Percentiles rank a stretch among this genome's conserved stretches.
These are phyloP conservation scores for Annulohypoxylon stygium DNA, from an alignment of 495 filamentous ascomycete genomes.

Conservation along the genomic window DNA sequence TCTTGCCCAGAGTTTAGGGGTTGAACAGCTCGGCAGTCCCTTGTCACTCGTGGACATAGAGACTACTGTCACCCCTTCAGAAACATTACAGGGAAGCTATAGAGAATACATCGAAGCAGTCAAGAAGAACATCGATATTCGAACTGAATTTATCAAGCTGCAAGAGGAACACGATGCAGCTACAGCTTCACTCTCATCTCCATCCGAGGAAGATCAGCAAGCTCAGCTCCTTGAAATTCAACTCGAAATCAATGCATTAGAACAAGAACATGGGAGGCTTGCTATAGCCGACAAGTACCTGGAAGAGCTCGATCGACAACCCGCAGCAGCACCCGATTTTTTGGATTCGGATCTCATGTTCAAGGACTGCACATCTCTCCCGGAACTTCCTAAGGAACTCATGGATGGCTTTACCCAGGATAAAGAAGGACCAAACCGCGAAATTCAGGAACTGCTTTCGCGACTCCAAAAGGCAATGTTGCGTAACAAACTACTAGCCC, in stretches of 20 bases:
- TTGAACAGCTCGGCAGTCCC: slow-evolving; percentile 49
- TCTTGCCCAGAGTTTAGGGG: slow-evolving; percentile 48
- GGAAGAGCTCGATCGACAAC: slow-evolving; percentile 65
- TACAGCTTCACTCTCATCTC: slow-evolving; percentile 22
- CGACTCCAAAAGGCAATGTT: slow-evolving; percentile 75
- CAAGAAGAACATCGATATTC: slow-evolving; percentile 68
- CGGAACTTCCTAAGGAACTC: slow-evolving; percentile 63
- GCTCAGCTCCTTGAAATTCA: slow-evolving; percentile 62
- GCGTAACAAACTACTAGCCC: slow-evolving; percentile 70
- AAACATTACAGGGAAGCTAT: slow-evolving; percentile 52
- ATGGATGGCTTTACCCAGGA: slow-evolving; percentile 57
- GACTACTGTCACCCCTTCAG: slow-evolving; percentile 34
- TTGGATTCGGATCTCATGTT: slow-evolving; percentile 61
- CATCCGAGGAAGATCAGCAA: slow-evolving; percentile 41
- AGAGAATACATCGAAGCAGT: slow-evolving; percentile 70
- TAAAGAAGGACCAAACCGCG: slow-evolving; percentile 48
- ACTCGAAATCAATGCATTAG: slow-evolving; percentile 61
- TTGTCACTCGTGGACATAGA: slow-evolving; percentile 56
- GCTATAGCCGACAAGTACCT: slow-evolving; percentile 60
- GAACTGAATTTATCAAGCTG: slow-evolving; percentile 59
- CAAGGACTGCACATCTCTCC: slow-evolving; percentile 58
- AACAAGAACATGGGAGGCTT: slow-evolving; percentile 68
- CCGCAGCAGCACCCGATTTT: slow-evolving; percentile 63
- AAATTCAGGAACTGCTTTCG: slow-evolving; percentile 65
- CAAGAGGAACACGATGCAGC: slow-evolving; percentile 49